Conservation (phyloP, 2,329 filamentous ascomycete species). For the Talaromyces sp. region DNA sequence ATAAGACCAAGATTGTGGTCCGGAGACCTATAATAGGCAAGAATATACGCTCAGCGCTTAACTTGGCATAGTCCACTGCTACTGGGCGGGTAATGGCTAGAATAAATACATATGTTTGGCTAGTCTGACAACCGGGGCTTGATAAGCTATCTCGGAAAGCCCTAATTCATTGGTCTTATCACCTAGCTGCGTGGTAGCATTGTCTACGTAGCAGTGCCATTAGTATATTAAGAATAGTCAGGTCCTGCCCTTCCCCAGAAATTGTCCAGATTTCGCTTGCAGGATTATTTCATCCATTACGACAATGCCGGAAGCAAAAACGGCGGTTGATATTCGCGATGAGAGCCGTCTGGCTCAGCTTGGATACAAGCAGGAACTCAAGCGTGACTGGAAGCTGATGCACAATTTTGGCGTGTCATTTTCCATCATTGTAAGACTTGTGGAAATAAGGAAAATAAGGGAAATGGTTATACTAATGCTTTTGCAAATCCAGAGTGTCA, state of each 20-base stretch:
- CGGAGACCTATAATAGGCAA: neutral
- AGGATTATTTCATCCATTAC: neutral
- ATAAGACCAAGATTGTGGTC: neutral
- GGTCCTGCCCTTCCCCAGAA: neutral
- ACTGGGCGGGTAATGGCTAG: too few species aligned
- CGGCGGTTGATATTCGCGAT: slow-evolving; percentile 12
- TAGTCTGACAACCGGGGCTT: neutral
- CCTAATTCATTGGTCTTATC: neutral
- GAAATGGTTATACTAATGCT: neutral
- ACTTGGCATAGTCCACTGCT: neutral
- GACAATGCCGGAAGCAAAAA: neutral
- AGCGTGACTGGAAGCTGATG: slow-evolving; percentile 15
- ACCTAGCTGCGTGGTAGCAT: neutral
- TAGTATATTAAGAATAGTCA: neutral
- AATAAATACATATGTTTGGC: too few species aligned
- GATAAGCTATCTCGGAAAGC: neutral
- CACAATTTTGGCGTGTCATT: slow-evolving; percentile 19
- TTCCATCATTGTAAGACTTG: slow-evolving; percentile 15
- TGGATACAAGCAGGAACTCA: slow-evolving; percentile 16
- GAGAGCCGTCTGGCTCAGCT: slow-evolving; percentile 18
- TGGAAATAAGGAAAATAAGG: neutral
- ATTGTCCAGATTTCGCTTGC: neutral
- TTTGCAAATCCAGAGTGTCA: neutral
- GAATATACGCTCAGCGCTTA: too few species aligned
- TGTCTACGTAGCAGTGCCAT: neutral